A percentile compares a stretch with the other conserved stretches of the same genome.
Conservation (phyloP, 371 early-diverging fungal genomes). For the Zancudomyces culisetae region DNA sequence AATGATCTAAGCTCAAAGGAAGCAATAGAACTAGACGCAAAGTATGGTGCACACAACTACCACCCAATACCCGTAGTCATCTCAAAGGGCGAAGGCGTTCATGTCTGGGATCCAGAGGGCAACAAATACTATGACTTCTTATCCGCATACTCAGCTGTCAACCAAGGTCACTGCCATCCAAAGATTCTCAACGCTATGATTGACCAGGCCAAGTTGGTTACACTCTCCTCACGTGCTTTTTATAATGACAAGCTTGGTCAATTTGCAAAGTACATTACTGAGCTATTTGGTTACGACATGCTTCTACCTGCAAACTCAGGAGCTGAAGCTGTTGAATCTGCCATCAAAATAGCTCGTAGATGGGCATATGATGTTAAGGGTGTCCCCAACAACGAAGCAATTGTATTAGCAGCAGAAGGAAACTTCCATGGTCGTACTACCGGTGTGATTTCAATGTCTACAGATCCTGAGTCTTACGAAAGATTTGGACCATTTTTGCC, state of each 20-base stretch:
- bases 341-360: slow-evolving; percentile 90
- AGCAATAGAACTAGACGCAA: slow-evolving; percentile 45
- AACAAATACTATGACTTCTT: slow-evolving; percentile 87
- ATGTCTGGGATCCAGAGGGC: slow-evolving; percentile 94
- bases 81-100: slow-evolving; percentile 65
- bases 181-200: slow-evolving; percentile 79
- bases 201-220: slow-evolving; percentile 68
- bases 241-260: slow-evolving; percentile 82
- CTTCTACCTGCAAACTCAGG: slow-evolving; percentile 97
- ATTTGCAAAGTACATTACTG: slow-evolving; percentile 77
- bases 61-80: slow-evolving; percentile 94
- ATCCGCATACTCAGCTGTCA: slow-evolving; percentile 90
- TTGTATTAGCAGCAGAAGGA: slow-evolving; percentile 61
- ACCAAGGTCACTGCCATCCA: slow-evolving; percentile 95
- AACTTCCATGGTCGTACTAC: slow-evolving; percentile 98
- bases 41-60: slow-evolving; percentile 83
- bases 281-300: slow-evolving; percentile 92
- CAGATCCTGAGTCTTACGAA: slow-evolving; percentile 66
- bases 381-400: slow-evolving; percentile 61
- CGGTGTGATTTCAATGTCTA: slow-evolving; percentile 86
- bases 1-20: no score
- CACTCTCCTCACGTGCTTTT: slow-evolving; percentile 86
- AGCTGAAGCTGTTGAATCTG: slow-evolving; percentile 96
- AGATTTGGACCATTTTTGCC: slow-evolving; percentile 91
- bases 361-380: slow-evolving; percentile 92